phyloP scores from a whole-genome alignment of 2,329 filamentous ascomycete genomes.

The Phyllosticta citriasiana region DNA sequence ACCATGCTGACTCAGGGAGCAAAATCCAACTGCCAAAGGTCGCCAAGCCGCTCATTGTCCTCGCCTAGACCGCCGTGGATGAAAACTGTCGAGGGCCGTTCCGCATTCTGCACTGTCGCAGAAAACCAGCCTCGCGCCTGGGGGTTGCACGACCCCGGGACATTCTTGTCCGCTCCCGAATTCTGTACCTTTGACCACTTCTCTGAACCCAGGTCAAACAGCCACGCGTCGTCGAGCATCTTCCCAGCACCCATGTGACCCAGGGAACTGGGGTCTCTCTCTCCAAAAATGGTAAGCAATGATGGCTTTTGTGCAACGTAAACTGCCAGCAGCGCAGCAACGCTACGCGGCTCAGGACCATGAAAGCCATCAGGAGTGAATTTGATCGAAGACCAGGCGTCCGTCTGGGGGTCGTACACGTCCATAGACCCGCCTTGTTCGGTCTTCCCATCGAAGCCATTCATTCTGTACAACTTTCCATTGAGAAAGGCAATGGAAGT shows the following conservation, averaged over 20 bases:
- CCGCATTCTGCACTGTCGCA: conserved; percentile 32
- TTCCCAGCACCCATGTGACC: conserved; percentile 48
- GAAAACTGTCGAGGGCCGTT: conserved; percentile 29
- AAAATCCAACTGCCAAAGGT: conserved; percentile 38
- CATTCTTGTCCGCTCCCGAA: conserved; percentile 12
- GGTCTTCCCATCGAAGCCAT: conserved; percentile 62
- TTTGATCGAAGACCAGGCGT: conserved; percentile 32
- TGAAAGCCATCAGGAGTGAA: conserved; percentile 34
- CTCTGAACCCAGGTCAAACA: conserved; percentile 28
- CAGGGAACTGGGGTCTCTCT: conserved; percentile 42
- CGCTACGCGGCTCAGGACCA: conserved; percentile 42
- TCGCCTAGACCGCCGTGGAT: conserved; percentile 44
- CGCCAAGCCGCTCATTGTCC: conserved; percentile 41
- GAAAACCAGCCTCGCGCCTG: conserved; percentile 44
- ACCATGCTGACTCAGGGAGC: neutral
- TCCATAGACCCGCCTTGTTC: conserved; percentile 67
- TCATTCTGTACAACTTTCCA: conserved; percentile 64
- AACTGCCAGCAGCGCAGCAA: conserved; percentile 37
- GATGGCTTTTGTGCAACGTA: conserved; percentile 24
- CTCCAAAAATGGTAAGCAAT: conserved; percentile 44
- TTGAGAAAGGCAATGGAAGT: conserved; percentile 55
- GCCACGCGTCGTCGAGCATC: conserved; percentile 45
- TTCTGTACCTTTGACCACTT: conserved; percentile 25
- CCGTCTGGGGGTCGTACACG: conserved; percentile 36
- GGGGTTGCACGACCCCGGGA: conserved; percentile 19